phyloP scores from a whole-genome alignment of 192 early-diverging fungal species.

The Dissophora globulifera region DNA sequence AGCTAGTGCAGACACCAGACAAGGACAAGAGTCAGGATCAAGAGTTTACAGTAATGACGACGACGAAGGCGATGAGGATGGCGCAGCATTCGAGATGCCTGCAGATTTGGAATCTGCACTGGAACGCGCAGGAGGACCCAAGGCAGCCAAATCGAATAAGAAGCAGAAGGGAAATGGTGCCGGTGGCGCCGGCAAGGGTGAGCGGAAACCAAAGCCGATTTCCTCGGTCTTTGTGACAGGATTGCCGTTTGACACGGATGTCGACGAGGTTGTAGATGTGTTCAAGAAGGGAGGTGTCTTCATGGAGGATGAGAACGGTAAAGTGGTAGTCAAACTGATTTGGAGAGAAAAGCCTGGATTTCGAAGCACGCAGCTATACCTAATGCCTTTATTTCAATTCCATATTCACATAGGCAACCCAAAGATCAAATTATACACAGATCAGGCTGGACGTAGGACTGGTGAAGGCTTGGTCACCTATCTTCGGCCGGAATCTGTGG shows the following conservation, averaged over 20 bases:
- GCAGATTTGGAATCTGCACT: conserved; percentile 20
- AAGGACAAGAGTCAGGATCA: too few species aligned
- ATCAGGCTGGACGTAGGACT: conserved; percentile 74
- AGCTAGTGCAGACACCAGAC: background rate
- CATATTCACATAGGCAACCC: conserved; percentile 70
- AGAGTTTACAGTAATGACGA: too few species aligned
- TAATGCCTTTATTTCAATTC: too few species aligned
- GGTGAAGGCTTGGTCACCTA: conserved; percentile 95
- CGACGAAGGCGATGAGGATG: too few species aligned
- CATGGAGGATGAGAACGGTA: conserved; percentile 71
- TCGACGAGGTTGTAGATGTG: conserved; percentile 78
- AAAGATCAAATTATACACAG: conserved; percentile 89
- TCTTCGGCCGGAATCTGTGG: conserved; percentile 90
- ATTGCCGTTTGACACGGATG: conserved; percentile 81
- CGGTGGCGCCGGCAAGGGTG: conserved; percentile 50
- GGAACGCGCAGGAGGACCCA: conserved; percentile 14
- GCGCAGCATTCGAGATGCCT: background rate
- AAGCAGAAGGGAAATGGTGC: conserved; percentile 63
- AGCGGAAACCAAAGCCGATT: conserved; percentile 65
- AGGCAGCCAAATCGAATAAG: conserved; percentile 30
- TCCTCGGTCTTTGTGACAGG: conserved; percentile 89
- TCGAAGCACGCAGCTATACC: too few species aligned
- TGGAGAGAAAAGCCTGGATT: too few species aligned
- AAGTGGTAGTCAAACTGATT: too few species aligned
- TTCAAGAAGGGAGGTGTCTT: conserved; percentile 87